phyloP scores from a whole-genome alignment of 1,284 basidiomycete species.

The Ustilago crameri region DNA sequence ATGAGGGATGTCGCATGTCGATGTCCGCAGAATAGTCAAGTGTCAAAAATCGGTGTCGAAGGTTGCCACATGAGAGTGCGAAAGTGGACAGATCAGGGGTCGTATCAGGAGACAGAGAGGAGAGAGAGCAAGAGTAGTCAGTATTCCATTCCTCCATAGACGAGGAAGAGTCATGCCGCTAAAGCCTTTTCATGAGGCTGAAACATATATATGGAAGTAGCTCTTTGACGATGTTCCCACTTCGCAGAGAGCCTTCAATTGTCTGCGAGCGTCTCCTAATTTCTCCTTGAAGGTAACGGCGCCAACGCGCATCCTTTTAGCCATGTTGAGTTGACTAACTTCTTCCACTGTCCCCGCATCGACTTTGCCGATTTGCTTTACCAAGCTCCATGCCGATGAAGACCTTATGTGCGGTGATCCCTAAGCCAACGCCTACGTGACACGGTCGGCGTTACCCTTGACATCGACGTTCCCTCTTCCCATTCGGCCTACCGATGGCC shows the following conservation, averaged over 20 bases:
- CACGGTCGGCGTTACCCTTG: too few relatives aligned
- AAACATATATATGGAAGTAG: not conserved
- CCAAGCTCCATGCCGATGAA: too few relatives aligned
- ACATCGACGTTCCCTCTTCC: too few relatives aligned
- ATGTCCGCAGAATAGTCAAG: not conserved
- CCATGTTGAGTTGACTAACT: too few relatives aligned
- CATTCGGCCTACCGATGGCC: too few relatives aligned
- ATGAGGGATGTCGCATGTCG: not conserved
- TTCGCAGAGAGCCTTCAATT: not conserved
- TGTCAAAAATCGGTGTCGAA: not conserved
- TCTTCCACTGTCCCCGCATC: too few relatives aligned
- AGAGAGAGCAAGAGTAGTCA: slow-evolving; percentile 1
- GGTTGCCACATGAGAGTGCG: not conserved
- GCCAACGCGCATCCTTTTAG: too few relatives aligned
- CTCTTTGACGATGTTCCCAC: not conserved
- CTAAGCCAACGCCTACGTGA: too few relatives aligned
- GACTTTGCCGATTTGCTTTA: too few relatives aligned
- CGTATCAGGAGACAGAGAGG: too few relatives aligned
- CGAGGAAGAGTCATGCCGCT: not conserved
- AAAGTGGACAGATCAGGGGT: not conserved
- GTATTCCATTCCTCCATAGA: slow-evolving; percentile 2
- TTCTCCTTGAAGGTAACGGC: too few relatives aligned
- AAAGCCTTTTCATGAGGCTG: not conserved
- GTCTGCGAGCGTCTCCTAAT: not conserved
- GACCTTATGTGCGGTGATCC: too few relatives aligned